Percentiles rank a stretch among this genome's conserved stretches.
Conservation (phyloP, 2,329 filamentous ascomycete genomes). For the Aureobasidium sp. region DNA sequence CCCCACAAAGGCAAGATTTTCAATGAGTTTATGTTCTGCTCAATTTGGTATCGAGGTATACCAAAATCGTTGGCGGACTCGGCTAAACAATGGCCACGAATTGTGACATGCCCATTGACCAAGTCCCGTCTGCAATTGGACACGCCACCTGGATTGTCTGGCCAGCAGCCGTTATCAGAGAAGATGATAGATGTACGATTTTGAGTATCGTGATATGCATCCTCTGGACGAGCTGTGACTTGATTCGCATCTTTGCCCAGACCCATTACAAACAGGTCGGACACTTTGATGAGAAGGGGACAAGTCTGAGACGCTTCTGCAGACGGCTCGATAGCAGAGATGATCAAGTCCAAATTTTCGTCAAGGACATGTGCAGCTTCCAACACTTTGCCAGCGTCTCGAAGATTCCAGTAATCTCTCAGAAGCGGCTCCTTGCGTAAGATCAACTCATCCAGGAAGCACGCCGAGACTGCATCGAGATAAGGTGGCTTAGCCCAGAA, state of each 20-base stretch:
- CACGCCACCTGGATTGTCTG: slow-evolving; percentile 48
- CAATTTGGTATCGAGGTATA: slow-evolving; percentile 49
- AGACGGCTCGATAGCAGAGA: slow-evolving; percentile 19
- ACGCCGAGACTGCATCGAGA: slow-evolving; percentile 18
- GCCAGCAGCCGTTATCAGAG: slow-evolving; percentile 48
- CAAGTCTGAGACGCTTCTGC: slow-evolving; percentile 19
- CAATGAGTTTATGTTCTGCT: slow-evolving; percentile 49
- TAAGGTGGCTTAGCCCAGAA: slow-evolving; percentile 17
- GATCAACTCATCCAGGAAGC: slow-evolving; percentile 20
- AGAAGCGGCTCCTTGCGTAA: slow-evolving; percentile 32
- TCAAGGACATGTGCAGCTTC: slow-evolving; percentile 25
- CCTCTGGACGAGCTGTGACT: slow-evolving; percentile 34
- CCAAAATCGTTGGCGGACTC: slow-evolving; percentile 52
- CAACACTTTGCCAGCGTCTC: slow-evolving; percentile 39
- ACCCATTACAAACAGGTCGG: slow-evolving; percentile 39
- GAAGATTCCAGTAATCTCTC: slow-evolving; percentile 41
- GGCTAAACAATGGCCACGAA: slow-evolving; percentile 50
- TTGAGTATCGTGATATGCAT: slow-evolving; percentile 39
- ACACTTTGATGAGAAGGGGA: slow-evolving; percentile 32
- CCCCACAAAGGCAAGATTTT: slow-evolving; percentile 51
- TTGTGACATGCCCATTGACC: slow-evolving; percentile 47
- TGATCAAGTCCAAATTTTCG: slow-evolving; percentile 18
- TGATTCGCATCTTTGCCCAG: slow-evolving; percentile 37
- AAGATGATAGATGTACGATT: slow-evolving; percentile 47
- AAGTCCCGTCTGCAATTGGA: slow-evolving; percentile 50